Percentiles rank a stretch among this genome's conserved stretches.
phyloP scores from a whole-genome alignment of 441 rosid genomes.

The Daphne laureola region DNA sequence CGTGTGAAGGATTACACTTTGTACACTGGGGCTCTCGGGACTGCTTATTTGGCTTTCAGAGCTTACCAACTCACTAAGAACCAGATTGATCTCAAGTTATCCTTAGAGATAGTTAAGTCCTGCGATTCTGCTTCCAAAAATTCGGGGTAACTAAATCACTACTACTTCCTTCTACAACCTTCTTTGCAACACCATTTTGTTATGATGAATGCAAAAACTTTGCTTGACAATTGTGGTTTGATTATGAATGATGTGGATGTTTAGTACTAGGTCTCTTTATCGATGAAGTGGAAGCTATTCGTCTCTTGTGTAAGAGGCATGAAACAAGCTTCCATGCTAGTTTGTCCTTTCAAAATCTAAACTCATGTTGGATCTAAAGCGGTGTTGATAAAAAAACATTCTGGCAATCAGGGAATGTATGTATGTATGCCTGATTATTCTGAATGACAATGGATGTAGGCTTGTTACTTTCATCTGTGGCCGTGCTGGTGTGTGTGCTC shows the following conservation, averaged over 20 bases:
- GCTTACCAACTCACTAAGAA: conserved; percentile 45
- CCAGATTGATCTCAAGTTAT: conserved; percentile 41
- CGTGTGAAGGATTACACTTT: conserved; percentile 42
- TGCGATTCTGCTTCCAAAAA: conserved; percentile 59
- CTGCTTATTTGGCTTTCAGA: conserved; percentile 56
- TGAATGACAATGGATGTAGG: conserved; percentile 20
- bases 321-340: too few relatives aligned
- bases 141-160: conserved; percentile 37
- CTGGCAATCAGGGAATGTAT: too few relatives aligned
- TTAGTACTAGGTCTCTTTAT: background rate
- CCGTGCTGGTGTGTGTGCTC: conserved; percentile 60
- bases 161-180: background rate
- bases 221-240: background rate
- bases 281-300: too few relatives aligned
- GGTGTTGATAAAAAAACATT: too few relatives aligned
- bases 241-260: too few relatives aligned
- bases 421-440: too few relatives aligned
- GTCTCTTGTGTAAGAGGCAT: too few relatives aligned
- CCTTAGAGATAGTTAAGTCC: conserved; percentile 47
- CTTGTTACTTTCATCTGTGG: conserved; percentile 58
- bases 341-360: too few relatives aligned
- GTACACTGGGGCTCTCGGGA: conserved; percentile 59
- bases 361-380: too few relatives aligned
- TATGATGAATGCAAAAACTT: background rate
- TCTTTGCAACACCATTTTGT: too few relatives aligned